phyloP scores from a whole-genome alignment of 176 grass and related monocot species.

The Oryza glumipatula region DNA sequence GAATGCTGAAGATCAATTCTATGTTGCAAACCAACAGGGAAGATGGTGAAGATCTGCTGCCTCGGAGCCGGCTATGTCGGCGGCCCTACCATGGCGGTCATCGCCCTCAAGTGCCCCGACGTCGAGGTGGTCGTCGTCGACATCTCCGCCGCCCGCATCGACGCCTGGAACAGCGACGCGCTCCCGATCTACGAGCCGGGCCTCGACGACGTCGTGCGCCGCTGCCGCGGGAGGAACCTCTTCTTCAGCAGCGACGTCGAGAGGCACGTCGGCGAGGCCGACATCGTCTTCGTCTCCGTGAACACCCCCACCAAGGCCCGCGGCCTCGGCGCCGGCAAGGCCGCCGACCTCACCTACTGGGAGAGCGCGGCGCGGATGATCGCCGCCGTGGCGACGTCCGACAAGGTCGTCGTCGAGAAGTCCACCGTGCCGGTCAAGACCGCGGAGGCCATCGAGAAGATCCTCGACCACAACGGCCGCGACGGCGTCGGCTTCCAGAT shows the following conservation, averaged over 20 bases:
- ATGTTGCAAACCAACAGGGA: background rate
- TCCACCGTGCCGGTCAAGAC: conserved; percentile 79
- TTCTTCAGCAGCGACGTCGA: conserved; percentile 81
- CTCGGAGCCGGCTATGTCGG: conserved; percentile 76
- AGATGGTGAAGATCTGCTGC: conserved; percentile 83
- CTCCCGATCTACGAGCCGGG: conserved; percentile 79
- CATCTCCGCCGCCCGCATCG: conserved; percentile 53
- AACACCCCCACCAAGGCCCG: conserved; percentile 76
- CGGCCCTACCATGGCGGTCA: conserved; percentile 80
- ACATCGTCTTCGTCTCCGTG: conserved; percentile 77
- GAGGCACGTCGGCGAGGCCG: conserved; percentile 59
- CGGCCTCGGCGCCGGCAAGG: conserved; percentile 73
- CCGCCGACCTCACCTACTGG: conserved; percentile 75
- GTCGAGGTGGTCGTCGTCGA: conserved; percentile 69
- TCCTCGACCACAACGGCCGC: conserved; percentile 66
- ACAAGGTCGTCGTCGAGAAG: conserved; percentile 76
- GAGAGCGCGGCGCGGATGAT: conserved; percentile 82
- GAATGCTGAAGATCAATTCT: background rate
- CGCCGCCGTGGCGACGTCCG: conserved; percentile 59
- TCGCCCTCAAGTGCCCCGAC: conserved; percentile 65
- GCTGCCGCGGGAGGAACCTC: conserved; percentile 65
- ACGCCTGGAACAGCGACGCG: conserved; percentile 65
- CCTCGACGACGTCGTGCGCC: conserved; percentile 66
- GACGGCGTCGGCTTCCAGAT: conserved; percentile 74
- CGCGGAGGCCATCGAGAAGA: conserved; percentile 79